Conservation (phyloP, 495 filamentous ascomycete species). For the Neurospora tetrasperma region DNA sequence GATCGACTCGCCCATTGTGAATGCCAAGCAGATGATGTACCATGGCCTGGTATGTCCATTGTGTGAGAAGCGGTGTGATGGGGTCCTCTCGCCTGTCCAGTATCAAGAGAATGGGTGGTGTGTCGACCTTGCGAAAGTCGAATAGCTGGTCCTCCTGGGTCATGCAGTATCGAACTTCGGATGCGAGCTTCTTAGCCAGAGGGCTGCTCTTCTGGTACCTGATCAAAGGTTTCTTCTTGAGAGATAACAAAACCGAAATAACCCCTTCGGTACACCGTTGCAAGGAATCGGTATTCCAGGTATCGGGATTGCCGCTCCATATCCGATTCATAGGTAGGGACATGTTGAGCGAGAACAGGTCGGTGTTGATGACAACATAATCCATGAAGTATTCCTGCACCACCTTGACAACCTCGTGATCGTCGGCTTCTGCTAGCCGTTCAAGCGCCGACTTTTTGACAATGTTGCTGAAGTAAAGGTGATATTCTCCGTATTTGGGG, state of each 20-base stretch:
- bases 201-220: constrained; percentile 88
- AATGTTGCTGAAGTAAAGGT: constrained; percentile 94
- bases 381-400: constrained; percentile 96
- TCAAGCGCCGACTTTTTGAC: constrained; percentile 95
- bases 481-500: constrained; percentile 95
- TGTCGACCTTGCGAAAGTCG: constrained; percentile 92
- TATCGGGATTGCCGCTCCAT: constrained; percentile 70
- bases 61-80: constrained; percentile 86
- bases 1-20: constrained; percentile 79
- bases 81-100: constrained; percentile 91
- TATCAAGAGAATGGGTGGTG: constrained; percentile 83
- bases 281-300: constrained; percentile 82
- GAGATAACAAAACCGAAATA: constrained; percentile 67
- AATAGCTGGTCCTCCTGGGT: constrained; percentile 96
- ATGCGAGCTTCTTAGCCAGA: constrained; percentile 83
- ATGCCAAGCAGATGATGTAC: constrained; percentile 94
- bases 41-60: constrained; percentile 99
- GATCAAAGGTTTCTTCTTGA: constrained; percentile 95
- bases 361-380: constrained; percentile 88
- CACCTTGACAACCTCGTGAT: constrained; percentile 86
- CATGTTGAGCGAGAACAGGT: constrained; percentile 76
- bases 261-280: constrained; percentile 77
- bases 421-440: constrained; percentile 91
- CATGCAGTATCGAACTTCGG: constrained; percentile 82
- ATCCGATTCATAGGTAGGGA: constrained; percentile 64